Base-by-base conservation (phyloP, 257 asterid species). In the Misopates orontium region DNA sequence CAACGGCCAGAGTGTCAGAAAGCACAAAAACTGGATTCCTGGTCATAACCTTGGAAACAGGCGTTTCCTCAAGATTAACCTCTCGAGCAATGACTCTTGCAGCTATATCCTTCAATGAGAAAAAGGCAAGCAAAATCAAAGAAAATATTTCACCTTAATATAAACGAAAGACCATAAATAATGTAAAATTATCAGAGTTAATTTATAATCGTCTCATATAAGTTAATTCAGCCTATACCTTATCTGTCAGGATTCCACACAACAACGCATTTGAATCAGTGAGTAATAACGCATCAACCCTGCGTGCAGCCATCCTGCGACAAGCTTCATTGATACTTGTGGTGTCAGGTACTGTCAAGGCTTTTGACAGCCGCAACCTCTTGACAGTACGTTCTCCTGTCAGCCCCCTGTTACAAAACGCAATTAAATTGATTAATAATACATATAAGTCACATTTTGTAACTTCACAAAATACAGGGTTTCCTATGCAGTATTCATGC, bases 1-100 rank as follows among this genome's bases (percentile, higher is more conserved):
- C 99, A 16, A 90, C 99, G 58, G 99, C 97, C 61, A 88, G 96
- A 40, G 99, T 86, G 74, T 94, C 99, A 12, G 99, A 90, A 25
- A 94, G 95, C 73, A 94, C 99, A 70, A 94, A 94, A 23, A 83
- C 91, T 4, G 99, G 99, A 48, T 90, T 94, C 78, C 86, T 86
- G n/a, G 99, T 94, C 99, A 94, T 94, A 53, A 94, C 95, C 70
- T 83, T 85, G 23, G 97, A 94, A 67, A 84, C 99, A 23, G 91
- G 93, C 19, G 99, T 88, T 64, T 88, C 96, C 71, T 86, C 87
- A 36, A 83, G 78, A 82, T 83, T 86, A 64, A 86, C 40, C 75
- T 88, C 96, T 22, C 83, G 84, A 58, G 97, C 99, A 71, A 94
- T 77, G 44, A 90, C 99, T 79, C 95, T 88, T 59, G 78, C 83